Evolutionary conservation across 164 flowering plant species (phyloP).

Genomic region (Brasenia schreberi): DNA sequence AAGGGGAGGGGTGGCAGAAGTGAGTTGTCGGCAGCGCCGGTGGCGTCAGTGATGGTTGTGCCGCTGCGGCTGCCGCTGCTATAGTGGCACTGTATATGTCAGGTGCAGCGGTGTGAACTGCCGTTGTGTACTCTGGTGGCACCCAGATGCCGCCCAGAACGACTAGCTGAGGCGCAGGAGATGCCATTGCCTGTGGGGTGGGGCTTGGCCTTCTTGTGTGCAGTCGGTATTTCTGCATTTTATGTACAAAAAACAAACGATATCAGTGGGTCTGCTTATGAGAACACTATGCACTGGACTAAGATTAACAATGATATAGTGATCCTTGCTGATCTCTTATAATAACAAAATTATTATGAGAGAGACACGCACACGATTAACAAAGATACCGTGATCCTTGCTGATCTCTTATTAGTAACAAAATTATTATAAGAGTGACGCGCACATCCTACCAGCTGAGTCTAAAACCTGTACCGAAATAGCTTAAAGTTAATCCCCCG

Average conservation of each 20-base stretch:
- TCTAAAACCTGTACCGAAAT: no score
- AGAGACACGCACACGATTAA: no score
- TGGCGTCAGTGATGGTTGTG: conserved; percentile 31
- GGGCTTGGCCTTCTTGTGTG: conserved; percentile 93
- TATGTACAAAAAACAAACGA: neutral
- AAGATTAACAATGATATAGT: no score
- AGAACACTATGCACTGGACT: no score
- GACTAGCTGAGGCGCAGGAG: conserved; percentile 63
- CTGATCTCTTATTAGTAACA: no score
- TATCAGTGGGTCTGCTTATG: neutral
- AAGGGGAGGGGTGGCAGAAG: conserved; percentile 22
- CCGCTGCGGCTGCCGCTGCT: conserved; percentile 33
- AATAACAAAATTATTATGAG: no score
- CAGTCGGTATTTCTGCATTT: conserved; percentile 79
- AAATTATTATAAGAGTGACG: no score
- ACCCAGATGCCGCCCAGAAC: conserved; percentile 98
- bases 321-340: no score
- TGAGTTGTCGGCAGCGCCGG: conserved; percentile 33
- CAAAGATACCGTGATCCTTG: no score
- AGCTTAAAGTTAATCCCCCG: no score
- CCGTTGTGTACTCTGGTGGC: conserved; percentile 78
- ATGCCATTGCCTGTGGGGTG: conserved; percentile 52
- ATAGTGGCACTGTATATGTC: conserved; percentile 53
- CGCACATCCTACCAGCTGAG: no score
- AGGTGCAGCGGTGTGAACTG: conserved; percentile 31